Conservation (phyloP, 306 rosid genomes). For the Lathyrus sativus region DNA sequence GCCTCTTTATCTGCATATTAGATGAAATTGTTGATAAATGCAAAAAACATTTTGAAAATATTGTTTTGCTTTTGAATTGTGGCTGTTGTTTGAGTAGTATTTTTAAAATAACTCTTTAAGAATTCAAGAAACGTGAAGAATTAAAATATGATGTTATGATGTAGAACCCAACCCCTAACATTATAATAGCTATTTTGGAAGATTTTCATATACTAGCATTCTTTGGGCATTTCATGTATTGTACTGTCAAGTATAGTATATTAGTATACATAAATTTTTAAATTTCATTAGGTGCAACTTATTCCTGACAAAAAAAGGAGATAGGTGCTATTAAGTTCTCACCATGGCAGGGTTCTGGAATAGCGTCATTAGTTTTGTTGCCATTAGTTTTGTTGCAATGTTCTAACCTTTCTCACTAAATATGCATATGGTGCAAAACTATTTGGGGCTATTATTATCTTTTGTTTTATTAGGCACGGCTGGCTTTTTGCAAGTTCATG, state of each 20-base stretch:
- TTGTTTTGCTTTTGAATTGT: slow-evolving; percentile 4
- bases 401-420: slow-evolving; percentile 17
- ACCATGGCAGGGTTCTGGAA: too few species aligned
- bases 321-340: not conserved
- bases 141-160: slow-evolving; percentile 11
- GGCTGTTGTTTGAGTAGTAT: slow-evolving; percentile 25
- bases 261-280: slow-evolving; percentile 12
- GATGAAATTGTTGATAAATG: slow-evolving; percentile 26
- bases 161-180: slow-evolving; percentile 24
- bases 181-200: too few species aligned
- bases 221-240: slow-evolving; percentile 28
- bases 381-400: not conserved
- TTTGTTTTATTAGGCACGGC: slow-evolving; percentile 73
- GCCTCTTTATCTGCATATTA: slow-evolving; percentile 14
- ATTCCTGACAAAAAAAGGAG: not conserved
- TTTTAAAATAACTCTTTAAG: slow-evolving; percentile 24
- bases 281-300: not conserved
- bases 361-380: not conserved
- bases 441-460: slow-evolving; percentile 28
- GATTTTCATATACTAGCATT: slow-evolving; percentile 1
- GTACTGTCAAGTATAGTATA: slow-evolving; percentile 1
- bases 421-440: slow-evolving; percentile 26
- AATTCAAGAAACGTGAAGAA: slow-evolving; percentile 24
- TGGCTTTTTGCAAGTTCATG: slow-evolving; percentile 98
- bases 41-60: slow-evolving; percentile 21